Conservation (phyloP, 257 asterid species). For the Nyctanthes arbortristis region DNA sequence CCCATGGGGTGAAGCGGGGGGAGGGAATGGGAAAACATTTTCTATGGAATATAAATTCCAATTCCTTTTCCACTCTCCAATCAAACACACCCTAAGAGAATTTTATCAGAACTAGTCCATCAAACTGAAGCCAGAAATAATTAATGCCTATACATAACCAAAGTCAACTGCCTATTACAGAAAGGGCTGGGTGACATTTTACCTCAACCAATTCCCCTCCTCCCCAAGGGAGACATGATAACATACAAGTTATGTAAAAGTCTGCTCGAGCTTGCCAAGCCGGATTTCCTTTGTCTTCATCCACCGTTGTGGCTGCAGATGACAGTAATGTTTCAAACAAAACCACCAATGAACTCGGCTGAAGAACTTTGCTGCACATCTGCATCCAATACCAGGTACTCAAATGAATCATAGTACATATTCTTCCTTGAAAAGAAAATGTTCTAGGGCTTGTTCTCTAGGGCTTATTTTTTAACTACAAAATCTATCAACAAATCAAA, state of each 20-base stretch:
- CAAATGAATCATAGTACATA: constrained; percentile 9
- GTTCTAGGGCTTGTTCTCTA: too few species aligned
- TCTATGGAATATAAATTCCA: too few species aligned
- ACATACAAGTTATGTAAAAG: constrained; percentile 79
- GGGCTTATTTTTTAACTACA: too few species aligned
- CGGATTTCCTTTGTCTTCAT: constrained; percentile 96
- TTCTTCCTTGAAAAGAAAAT: constrained; percentile 5
- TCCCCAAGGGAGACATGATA: constrained; percentile 99
- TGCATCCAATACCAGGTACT: constrained; percentile 32
- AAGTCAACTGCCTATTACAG: neutral
- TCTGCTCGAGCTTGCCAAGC: constrained; percentile 99
- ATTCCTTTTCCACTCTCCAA: too few species aligned
- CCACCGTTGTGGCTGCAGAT: constrained; percentile 96
- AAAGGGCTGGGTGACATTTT: constrained; percentile 18
- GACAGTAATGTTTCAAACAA: constrained; percentile 83
- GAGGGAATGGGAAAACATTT: too few species aligned
- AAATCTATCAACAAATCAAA: too few species aligned
- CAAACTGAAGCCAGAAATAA: neutral
- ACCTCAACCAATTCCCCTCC: constrained; percentile 98
- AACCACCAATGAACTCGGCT: constrained; percentile 77
- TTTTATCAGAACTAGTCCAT: too few species aligned
- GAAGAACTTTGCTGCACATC: constrained; percentile 99
- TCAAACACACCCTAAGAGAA: too few species aligned
- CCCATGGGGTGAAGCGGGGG: too few species aligned
- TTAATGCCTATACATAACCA: neutral